Base-by-base conservation (phyloP, 2,329 filamentous ascomycete genomes). In the Conoideocrella luteorostrata region DNA sequence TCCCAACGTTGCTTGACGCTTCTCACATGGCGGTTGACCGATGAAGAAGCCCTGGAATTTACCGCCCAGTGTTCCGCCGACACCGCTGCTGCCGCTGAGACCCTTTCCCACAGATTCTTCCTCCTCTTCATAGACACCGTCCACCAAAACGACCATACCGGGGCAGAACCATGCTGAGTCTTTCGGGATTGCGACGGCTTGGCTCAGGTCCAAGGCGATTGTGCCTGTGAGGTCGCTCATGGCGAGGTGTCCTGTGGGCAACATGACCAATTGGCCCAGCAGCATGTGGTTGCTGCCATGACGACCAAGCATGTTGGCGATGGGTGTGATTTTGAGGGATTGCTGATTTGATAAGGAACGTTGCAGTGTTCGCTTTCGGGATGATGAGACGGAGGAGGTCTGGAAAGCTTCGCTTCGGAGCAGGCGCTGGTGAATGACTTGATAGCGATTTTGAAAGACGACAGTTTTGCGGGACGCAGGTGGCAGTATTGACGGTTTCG, bases 51-150 rank as follows among this genome's bases (percentile, higher is more conserved):
- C 90, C 45, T 95, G 78, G 54, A 98, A 96, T 39, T 82, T 85
- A 5, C 93, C 93, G n/a, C 89, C 89, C 45, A 97, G 88, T 0
- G 85, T 87, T 12, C 90, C 91, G 32, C 91, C 91, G 21, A 96
- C 82, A 33, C 91, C 91, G 38, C 80, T 84, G 50, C 80, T 85
- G 5, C 85, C 84, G 40, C 87, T 86, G 4, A 94, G 71, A 0
- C 79, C 81, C 17, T 81, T 82, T 13, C 83, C 82, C 2, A 74
- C 68, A 17, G 79, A 82, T 49, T 82, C 77, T 48, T 89, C 88
- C 54, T 95, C 89, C 61, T 97, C 93, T 60, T 95, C 89, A 58
- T 98, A 98, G n/a, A 91, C 82, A 6, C 93, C 93, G 56, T 98
- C 93, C 1, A 96, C 80, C 0, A 98, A 75, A 4, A 97, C 86